Base-by-base conservation (phyloP, 305 asterid species). In the Nicotiana rustica region DNA sequence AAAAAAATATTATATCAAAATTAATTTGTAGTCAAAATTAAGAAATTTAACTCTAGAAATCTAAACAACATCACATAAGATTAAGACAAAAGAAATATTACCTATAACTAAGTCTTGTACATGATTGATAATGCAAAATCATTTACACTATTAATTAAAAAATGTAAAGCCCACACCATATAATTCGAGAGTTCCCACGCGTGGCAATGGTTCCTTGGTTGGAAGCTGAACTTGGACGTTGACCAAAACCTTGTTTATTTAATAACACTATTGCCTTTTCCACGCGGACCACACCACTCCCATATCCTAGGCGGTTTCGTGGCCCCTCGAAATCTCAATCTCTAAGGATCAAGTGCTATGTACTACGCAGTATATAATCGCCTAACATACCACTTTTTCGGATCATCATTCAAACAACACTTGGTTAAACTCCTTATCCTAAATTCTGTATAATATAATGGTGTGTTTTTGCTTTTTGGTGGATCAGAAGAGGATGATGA, bases 381-480 rank as follows among this genome's bases (percentile, higher is more conserved):
- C 36, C 14, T 33, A 12, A 9, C 19, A 21, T 6, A 8, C 7
- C 57, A 47, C 6, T 71, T 6, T 71, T 21, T 19, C 4, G 3
- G 21, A 55, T 55, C 2, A 47, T 47, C 61, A 71, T 13, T 47
- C 62, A 5, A 19, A 44, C 12, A 67, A 17, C n/a, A 35, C 0
- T 35, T 15, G 75, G 14, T 35, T 5, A 10, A 7, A 33, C 35
- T 31, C 35, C 35, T 31, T 31, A 31, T 33, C 36, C 44, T 14
- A 14, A 17, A 35, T 17, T 67, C 55, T 33, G 9, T 25, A 9
- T 2, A 44, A 44, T 44, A 44, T 44, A 9, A 44, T 93, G 98
- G 98, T 90, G 69, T 94, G 94, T 78, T 92, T 94, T 90, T 94
- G 97, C 84, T 94, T 94, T 79, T 84, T 94, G 90, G 96, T 94